A percentile compares a stretch with the other conserved stretches of the same genome.
Conservation (phyloP, 352 stramenopile genomes). For the Pythium folliculosum region DNA sequence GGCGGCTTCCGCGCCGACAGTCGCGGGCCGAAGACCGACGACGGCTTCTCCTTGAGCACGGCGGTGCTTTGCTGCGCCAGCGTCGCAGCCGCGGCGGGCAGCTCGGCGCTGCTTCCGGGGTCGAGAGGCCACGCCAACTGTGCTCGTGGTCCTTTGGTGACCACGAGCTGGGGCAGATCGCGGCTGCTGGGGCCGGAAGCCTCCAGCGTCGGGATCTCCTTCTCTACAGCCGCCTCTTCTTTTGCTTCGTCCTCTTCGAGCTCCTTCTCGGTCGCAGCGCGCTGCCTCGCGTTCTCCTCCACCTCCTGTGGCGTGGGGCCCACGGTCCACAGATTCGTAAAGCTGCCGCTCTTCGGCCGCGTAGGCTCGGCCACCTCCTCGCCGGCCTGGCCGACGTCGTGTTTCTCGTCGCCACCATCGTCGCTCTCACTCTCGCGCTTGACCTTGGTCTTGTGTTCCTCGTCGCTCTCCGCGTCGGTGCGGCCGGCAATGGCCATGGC, state of each 20-base stretch:
- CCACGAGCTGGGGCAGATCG: slow-evolving; percentile 39
- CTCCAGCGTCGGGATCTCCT: neutral
- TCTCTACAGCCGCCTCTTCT: slow-evolving; percentile 2
- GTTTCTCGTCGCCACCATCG: neutral
- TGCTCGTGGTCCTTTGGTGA: slow-evolving; percentile 48
- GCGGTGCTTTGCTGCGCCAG: slow-evolving; percentile 30
- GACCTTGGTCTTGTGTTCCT: slow-evolving; percentile 1
- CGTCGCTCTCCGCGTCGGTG: slow-evolving; percentile 11
- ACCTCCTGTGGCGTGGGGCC: slow-evolving; percentile 21
- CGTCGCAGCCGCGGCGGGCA: neutral
- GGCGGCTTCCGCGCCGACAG: slow-evolving; percentile 18
- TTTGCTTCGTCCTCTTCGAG: slow-evolving; percentile 11
- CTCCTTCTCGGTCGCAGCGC: slow-evolving; percentile 25
- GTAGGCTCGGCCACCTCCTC: neutral
- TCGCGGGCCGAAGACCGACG: slow-evolving; percentile 31
- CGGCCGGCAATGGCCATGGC: slow-evolving; percentile 26
- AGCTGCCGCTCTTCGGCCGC: slow-evolving; percentile 23
- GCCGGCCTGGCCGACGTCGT: neutral
- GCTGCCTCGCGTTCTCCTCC: slow-evolving; percentile 21
- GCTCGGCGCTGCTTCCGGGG: neutral
- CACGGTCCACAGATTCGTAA: slow-evolving; percentile 37
- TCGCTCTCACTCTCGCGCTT: neutral
- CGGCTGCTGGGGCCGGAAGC: neutral
- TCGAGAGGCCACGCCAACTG: slow-evolving; percentile 26
- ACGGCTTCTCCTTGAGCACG: slow-evolving; percentile 31